Conservation (phyloP, 345 rosid species). For the Syzygium jambos region DNA sequence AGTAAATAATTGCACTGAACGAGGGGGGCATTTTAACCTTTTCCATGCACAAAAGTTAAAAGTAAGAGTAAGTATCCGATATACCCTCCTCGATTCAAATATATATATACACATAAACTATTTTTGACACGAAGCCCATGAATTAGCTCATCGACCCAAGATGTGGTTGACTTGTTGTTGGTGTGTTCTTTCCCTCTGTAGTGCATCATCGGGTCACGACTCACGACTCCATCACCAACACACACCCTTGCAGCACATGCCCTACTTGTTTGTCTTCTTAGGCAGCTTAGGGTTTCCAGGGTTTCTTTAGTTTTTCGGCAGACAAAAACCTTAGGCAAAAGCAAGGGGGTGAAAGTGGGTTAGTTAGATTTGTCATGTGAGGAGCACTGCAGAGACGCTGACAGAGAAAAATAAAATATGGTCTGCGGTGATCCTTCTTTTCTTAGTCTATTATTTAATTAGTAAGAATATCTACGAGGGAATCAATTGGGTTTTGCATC, state of each 20-base stretch:
- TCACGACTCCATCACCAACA: background rate
- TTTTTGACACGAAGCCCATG: background rate
- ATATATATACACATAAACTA: background rate
- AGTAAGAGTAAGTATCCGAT: background rate
- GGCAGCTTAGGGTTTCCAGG: background rate
- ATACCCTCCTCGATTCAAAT: background rate
- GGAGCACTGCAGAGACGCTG: background rate
- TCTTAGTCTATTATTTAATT: background rate
- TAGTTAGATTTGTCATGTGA: background rate
- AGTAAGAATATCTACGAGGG: background rate
- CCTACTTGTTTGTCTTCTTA: background rate
- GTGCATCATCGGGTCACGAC: background rate
- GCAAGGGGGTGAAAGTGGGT: background rate
- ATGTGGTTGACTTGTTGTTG: background rate
- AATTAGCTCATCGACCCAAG: background rate
- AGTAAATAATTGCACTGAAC: background rate
- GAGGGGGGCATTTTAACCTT: background rate
- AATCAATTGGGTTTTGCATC: background rate
- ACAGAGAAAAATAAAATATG: background rate
- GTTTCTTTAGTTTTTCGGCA: background rate
- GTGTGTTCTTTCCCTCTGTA: background rate
- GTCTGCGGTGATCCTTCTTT: background rate
- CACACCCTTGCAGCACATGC: background rate
- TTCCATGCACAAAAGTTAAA: conserved; percentile 1
- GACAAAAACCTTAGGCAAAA: background rate